These are phyloP conservation scores for Stagonosporopsis chrysanthemi DNA, from an alignment of 2,329 filamentous ascomycete species.

Conservation along the genomic window DNA sequence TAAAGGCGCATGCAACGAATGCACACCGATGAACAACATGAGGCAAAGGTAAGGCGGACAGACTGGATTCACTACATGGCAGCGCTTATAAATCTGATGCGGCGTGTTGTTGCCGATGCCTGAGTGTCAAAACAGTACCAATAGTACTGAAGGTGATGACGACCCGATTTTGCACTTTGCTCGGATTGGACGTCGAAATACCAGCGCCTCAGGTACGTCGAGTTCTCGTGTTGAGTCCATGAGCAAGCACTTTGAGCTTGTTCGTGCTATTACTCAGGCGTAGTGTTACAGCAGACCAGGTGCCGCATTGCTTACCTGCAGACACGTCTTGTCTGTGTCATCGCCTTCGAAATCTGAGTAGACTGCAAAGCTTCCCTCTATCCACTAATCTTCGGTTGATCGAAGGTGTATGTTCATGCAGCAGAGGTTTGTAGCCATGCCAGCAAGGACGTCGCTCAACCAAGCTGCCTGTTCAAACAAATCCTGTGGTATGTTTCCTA, in stretches of 20 bases:
- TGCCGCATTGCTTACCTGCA: background rate
- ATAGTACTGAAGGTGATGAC: background rate
- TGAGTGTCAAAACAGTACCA: background rate
- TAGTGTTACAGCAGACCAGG: background rate
- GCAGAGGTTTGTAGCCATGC: too few relatives aligned
- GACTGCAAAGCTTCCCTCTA: too few relatives aligned
- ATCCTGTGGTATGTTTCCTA: too few relatives aligned
- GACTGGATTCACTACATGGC: background rate
- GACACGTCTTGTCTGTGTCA: background rate
- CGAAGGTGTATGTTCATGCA: too few relatives aligned
- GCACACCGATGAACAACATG: conserved; percentile 14
- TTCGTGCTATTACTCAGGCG: background rate
- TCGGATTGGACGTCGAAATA: background rate
- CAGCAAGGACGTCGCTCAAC: too few relatives aligned
- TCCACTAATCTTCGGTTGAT: too few relatives aligned
- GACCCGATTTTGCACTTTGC: background rate
- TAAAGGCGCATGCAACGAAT: background rate
- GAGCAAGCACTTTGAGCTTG: background rate
- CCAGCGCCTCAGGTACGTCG: background rate
- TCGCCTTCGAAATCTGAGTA: background rate
- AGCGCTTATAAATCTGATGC: conserved; percentile 3
- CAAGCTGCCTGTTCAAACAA: too few relatives aligned
- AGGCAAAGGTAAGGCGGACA: background rate
- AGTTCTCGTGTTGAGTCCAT: background rate
- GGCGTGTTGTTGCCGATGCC: background rate